Percentiles rank a stretch among this genome's conserved stretches.
Evolutionary conservation across 2,329 filamentous ascomycete genomes (phyloP).

Genomic region (Cladophialophora yegresii): DNA sequence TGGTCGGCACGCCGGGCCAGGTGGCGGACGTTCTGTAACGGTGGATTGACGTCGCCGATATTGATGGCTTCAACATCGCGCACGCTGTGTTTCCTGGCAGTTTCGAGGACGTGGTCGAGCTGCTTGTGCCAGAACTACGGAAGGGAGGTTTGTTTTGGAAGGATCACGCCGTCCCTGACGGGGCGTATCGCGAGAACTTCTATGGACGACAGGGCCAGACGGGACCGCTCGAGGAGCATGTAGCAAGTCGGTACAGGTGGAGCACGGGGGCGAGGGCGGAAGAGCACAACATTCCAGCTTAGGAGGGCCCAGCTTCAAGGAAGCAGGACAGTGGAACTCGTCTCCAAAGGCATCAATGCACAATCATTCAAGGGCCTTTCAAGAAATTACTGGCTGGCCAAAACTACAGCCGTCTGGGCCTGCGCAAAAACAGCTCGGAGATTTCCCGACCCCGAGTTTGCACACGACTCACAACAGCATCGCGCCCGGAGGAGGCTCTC

Average conservation of each 20-base stretch:
- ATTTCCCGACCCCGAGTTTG: no score
- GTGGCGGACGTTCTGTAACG: slow-evolving; percentile 68
- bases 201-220: slow-evolving; percentile 36
- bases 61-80: slow-evolving; percentile 71
- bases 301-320: not conserved
- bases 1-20: slow-evolving; percentile 60
- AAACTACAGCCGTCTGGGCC: no score
- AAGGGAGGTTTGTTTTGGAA: slow-evolving; percentile 45
- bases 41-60: slow-evolving; percentile 68
- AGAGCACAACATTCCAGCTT: slow-evolving; percentile 10
- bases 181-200: slow-evolving; percentile 46
- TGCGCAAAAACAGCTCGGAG: no score
- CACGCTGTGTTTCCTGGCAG: slow-evolving; percentile 68
- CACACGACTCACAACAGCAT: no score
- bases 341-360: no score
- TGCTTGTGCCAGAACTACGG: slow-evolving; percentile 64
- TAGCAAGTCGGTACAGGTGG: slow-evolving; percentile 7
- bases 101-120: slow-evolving; percentile 67
- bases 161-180: slow-evolving; percentile 36
- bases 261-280: not conserved
- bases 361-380: no score
- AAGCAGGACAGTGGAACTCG: not conserved
- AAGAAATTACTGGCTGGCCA: no score
- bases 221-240: slow-evolving; percentile 6
- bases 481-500: no score